Evolutionary conservation across 2,329 filamentous ascomycete genomes (phyloP).

Genomic region (Aspergillus thermomutatus): DNA sequence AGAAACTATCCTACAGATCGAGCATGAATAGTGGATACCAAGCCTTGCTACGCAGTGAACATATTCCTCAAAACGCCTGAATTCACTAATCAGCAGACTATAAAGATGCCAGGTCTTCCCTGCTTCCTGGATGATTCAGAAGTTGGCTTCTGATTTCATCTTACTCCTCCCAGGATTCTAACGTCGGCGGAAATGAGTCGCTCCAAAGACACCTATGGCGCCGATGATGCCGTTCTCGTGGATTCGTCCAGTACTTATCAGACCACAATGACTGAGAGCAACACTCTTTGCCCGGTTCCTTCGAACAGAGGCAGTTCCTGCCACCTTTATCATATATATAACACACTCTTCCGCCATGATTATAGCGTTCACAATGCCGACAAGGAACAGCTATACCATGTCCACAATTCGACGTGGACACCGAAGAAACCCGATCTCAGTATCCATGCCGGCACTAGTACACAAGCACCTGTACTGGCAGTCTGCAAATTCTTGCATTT

Average conservation of each 20-base stretch:
- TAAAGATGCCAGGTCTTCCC: constrained; percentile 2
- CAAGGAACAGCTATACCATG: constrained; percentile 20
- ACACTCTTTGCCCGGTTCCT: not conserved
- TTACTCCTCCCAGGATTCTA: not conserved
- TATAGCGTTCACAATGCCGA: constrained; percentile 21
- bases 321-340: constrained; percentile 23
- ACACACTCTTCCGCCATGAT: constrained; percentile 18
- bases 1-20: not conserved
- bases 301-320: not conserved
- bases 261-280: not conserved
- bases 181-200: not conserved
- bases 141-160: not conserved
- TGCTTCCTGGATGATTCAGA: not conserved
- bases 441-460: constrained; percentile 27
- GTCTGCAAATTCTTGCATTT: constrained; percentile 33
- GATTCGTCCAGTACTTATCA: not conserved
- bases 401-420: constrained; percentile 27
- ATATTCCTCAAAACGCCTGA: not conserved
- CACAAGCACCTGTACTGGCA: constrained; percentile 24
- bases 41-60: not conserved
- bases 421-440: constrained; percentile 34
- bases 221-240: not conserved
- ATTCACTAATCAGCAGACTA: not conserved
- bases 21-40: not conserved
- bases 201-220: not conserved